A percentile compares a stretch with the other conserved stretches of the same genome.
Evolutionary conservation across 805 yeast genomes (phyloP).

Genomic region (Yarrowia porcina): DNA sequence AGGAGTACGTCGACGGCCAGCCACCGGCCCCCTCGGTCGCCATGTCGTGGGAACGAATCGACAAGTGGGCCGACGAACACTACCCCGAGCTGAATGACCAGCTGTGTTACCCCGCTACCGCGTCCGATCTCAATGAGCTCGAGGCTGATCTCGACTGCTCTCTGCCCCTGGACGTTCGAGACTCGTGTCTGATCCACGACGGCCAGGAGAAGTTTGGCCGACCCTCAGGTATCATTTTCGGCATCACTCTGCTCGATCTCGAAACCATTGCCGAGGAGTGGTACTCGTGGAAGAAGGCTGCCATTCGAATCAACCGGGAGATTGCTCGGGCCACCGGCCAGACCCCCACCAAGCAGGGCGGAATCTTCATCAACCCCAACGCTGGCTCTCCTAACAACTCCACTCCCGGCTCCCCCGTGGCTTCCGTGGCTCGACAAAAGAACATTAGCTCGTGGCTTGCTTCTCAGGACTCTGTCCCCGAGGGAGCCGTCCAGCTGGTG

Average conservation of each 20-base stretch:
- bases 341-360: conserved; percentile 22
- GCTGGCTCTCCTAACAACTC: conserved; percentile 16
- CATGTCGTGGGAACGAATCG: conserved; percentile 84
- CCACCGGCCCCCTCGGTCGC: conserved; percentile 58
- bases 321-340: conserved; percentile 22
- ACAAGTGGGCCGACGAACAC: conserved; percentile 73
- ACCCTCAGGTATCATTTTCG: conserved; percentile 74
- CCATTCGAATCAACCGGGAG: conserved; percentile 34
- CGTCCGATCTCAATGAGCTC: conserved; percentile 72
- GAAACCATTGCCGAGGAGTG: conserved; percentile 81
- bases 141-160: conserved; percentile 74
- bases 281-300: conserved; percentile 67
- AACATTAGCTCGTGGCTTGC: conserved; percentile 38
- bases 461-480: conserved; percentile 70
- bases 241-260: conserved; percentile 72
- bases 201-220: conserved; percentile 83
- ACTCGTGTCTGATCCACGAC: conserved; percentile 77
- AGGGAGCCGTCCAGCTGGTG: conserved; percentile 62
- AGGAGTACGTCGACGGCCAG: conserved; percentile 55
- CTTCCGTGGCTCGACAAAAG: conserved; percentile 27
- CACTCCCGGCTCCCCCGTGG: conserved; percentile 31
- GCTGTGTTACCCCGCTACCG: conserved; percentile 73
- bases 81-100: conserved; percentile 80
- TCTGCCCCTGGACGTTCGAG: conserved; percentile 79
- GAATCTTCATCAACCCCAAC: conserved; percentile 26